Base-by-base conservation (phyloP, 1,284 basidiomycete species). In the Porogramme epimiltina region DNA sequence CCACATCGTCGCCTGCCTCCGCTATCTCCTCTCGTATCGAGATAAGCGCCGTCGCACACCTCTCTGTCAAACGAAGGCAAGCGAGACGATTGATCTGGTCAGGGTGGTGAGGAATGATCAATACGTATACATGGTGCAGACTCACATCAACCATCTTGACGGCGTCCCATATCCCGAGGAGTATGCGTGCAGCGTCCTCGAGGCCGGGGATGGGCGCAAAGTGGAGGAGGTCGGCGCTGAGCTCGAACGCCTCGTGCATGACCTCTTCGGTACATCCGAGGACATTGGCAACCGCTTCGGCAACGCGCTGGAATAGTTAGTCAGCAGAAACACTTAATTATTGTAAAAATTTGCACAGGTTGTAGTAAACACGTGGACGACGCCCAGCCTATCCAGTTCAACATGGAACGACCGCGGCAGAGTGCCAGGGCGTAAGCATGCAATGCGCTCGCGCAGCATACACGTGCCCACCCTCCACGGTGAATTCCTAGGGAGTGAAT, bases 141-240 rank as follows among this genome's bases (percentile, higher is more conserved):
- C 82, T 62, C 56, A 89, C 86, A 55, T 89, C 84, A 22, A 88
- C 82, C 28, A 69, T 56, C 44, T 83, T 73, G 20, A 84, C 69
- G 0, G 81, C 72, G 47, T 84, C 78, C 86, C 86, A 88, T 19
- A 88, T 84, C 15, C 68, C 66, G 18, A 87, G 56, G 28, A 89
- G 62, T 4, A 76, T 75, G 34, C 67, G 71, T 0, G 82, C 85
- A 0, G 78, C 81, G n/a, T 74, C 66, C 4, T 73, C 70, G 1
- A 89, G 69, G 0, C 83, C 85, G 0, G 79, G 77, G 20, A 87
- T 62, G 11, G 86, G 85, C 0, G 71, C 79, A 25, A 84, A 70
- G 9, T 77, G 69, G n/a, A 85, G 68, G 10, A 82, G 54, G 11
- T 85, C 81, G 3, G 72, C 69, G 25, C 75, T 71, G 3, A 76